Evolutionary conservation across 306 rosid genomes (phyloP), one percentile per base, ranked within the genome.

Genomic region (Fragaria ananassa): DNA sequence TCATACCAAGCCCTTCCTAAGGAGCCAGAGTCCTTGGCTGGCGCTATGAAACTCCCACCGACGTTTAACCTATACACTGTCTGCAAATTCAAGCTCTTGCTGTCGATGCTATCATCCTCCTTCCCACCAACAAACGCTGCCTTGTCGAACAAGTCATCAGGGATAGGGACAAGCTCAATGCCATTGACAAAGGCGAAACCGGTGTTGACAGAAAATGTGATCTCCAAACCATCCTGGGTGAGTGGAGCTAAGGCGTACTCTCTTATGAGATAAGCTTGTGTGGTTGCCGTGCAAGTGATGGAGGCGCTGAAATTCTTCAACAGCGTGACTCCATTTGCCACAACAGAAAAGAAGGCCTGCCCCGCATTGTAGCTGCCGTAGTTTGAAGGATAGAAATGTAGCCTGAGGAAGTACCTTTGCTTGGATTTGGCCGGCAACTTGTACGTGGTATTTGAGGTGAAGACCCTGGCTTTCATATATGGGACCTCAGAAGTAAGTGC

Each of bases 141-240:
- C 4, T 71, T n/a, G 34, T 70, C 79, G 37, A 80, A 83, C 68
- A 83, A 72, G 21, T 75, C 70, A 60, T 10, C 81, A 0, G 89
- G 81, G 42, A 54, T 27, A 37, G 51, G 69, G 60, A 80, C 37
- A 65, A 86, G 72, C 77, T 86, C 89, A 41, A 86, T 74, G 2
- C 89, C 89, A 47, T 86, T 86, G 31, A 86, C 73, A 72, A 78
- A 86, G 21, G 89, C 87, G 49, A 86, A 86, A 14, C 89, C 87
- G 0, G 60, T 8, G 9, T 25, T 67, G 6, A 86, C 83, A 73
- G 81, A 75, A 74, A 86, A 83, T 9, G 85, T 80, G 70, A 86
- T 27, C 10, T 31, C 74, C n/a, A 86, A 61, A 13, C 68, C 12
- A 62, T 78, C 85, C 5, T 78, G 45, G 13, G 45, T 25, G 1